Conservation (phyloP, 306 rosid genomes). For the Quercus berberidifolia region DNA sequence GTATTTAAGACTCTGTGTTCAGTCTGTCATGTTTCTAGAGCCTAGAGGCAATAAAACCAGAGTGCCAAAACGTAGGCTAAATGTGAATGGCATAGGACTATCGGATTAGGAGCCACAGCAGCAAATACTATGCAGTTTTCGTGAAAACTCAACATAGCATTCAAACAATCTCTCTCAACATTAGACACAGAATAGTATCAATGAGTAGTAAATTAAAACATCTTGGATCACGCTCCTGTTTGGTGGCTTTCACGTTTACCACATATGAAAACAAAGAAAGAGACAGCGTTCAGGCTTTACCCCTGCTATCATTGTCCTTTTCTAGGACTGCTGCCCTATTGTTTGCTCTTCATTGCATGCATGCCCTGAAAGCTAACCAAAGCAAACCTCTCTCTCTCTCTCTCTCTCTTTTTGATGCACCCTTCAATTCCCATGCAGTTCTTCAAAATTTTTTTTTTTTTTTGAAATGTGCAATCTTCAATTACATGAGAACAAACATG, state of each 20-base stretch:
- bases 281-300: neutral
- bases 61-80: too few species aligned
- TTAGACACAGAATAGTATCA: too few species aligned
- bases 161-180: too few species aligned
- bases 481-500: neutral
- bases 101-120: too few species aligned
- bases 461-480: neutral
- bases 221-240: constrained; percentile 61
- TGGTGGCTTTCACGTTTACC: constrained; percentile 35
- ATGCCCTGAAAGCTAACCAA: constrained; percentile 1
- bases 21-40: too few species aligned
- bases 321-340: constrained; percentile 45
- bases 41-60: too few species aligned
- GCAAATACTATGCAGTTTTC: too few species aligned
- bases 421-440: neutral
- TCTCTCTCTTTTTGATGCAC: neutral
- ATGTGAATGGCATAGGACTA: too few species aligned
- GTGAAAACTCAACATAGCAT: too few species aligned
- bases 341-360: constrained; percentile 32
- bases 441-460: too few species aligned
- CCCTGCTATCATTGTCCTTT: constrained; percentile 56
- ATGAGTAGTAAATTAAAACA: constrained; percentile 12
- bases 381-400: neutral
- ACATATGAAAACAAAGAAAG: neutral
- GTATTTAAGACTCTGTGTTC: too few species aligned